Evolutionary conservation across 2,329 filamentous ascomycete species (phyloP), one percentile per base, ranked within the genome.

Genomic region (Pseudogymnoascus sp.): DNA sequence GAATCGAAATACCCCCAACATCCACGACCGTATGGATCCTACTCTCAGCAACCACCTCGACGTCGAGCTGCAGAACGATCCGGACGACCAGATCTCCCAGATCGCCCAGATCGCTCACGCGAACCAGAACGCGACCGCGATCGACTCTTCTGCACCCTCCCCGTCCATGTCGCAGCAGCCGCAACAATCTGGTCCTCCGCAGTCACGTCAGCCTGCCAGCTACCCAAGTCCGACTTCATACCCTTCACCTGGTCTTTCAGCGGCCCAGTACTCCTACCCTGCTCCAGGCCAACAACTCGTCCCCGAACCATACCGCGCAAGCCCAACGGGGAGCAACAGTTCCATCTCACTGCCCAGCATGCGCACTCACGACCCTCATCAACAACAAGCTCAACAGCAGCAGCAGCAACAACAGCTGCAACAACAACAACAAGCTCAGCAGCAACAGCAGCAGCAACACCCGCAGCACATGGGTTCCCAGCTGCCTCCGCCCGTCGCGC

Each of bases 401-500:
- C 35, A 19, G 11, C 69, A 69, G 23, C 70, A 71, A 38, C 71
- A 72, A 7, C 26, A 28, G 6, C 26, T 7, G 6, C 26, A 28
- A 28, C 26, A 28, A 28, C 26, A 28, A 59, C 50, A 28, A 59
- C 50, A 33, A 36, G 53, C 15, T 19, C 53, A 59, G n/a, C 53
- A 59, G 19, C 33, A 36, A 10, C 50, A 59, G 8, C 31, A 59
- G 26, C 42, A 47, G 42, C 42, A 47, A 67, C 28, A 71, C 71
- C 63, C 72, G 74, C 42, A 47, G 67, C 75, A 76, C 65, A 82
- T 83, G 74, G 79, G 78, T 66, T 83, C 83, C 35, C 79, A 81
- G 13, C 74, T 83, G 67, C 80, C 81, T 47, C 80, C 82, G 63
- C 78, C 81, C 15, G 80, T 80, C 73, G 76, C 78, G 62, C 78